Base-by-base conservation (phyloP, 176 grass and related monocot species). In the Aegilops longissima region DNA sequence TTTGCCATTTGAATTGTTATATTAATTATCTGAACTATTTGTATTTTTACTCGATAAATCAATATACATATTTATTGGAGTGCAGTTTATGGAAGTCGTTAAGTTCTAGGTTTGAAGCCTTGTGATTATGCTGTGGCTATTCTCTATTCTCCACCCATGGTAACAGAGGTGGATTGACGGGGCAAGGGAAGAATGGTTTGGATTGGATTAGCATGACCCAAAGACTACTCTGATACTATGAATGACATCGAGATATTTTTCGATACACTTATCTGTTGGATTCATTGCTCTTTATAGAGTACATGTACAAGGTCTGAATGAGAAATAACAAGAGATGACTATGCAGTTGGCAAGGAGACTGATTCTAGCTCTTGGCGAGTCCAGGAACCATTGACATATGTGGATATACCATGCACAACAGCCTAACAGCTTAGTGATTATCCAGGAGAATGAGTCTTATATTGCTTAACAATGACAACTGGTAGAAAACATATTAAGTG, bases 401-500 rank as follows among this genome's bases (percentile, higher is more conserved):
- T 14, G 25, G 24, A 66, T 66, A 66, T 30, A 49, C 47, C 47
- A 51, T 51, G 14, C 14, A 51, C 13, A 51, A 16, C 47, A 16
- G 47, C 47, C 47, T 51, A 51, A 51, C 14, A 16, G 13, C 47
- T 51, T 51, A 51, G 47, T 16, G 14, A 51, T 51, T 51, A 51
- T 51, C 47, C 47, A 51, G 47, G 47, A 51, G 47, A 14, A 51
- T 51, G 47, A 51, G 47, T 51, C 47, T 49, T 49, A 49, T 49
- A 51, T 51, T 51, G 66, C 66, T 68, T 35, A 68, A 68, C 30
- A 68, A 13, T 80, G 24, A 29, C 18, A 61, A 63, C 25, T 29
- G 31, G 24, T 78, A 64, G 71, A 86, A 78, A 83, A 52, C 13
- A 51, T 51, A 51, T 17, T 51, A 51, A 5, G 56, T 64, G 73